Base-by-base conservation (phyloP, 352 stramenopile genomes). In the Globisporangium emineosum region DNA sequence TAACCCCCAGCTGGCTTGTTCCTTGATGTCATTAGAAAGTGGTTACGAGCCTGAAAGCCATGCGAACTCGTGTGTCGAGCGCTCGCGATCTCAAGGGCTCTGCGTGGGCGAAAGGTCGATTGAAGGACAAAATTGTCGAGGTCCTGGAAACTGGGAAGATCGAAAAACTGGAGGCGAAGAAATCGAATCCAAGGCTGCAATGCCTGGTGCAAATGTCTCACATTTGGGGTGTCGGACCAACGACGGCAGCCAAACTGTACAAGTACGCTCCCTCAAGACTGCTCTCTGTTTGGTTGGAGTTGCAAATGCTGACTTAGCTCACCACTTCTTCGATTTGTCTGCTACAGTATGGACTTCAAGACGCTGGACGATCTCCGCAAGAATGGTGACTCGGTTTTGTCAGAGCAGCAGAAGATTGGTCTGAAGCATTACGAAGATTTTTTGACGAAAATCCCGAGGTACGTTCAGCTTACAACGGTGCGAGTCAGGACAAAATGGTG, bases 341-440 rank as follows among this genome's bases (percentile, higher is more conserved):
- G 32, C 23, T 58, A 23, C 45, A 86, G 81, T 5, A 67, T 75
- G 65, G 86, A 81, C 0, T 91, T 79, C 71, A 89, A 89, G 49
- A 81, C 74, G 3, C 70, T 93, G 47, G 72, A 86, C 17, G 73
- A 84, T 27, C 64, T 93, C 5, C 61, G 67, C 9, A 62, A 69
- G 57, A 78, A 79, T 15, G 64, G 71, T 35, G 68, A 77, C 0
- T 55, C 69, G 6, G 68, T 81, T 17, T 60, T 95, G 33, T 88
- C 66, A 13, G 55, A 67, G 0, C 82, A 95, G 56, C 86, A 95
- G 53, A 73, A 85, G 54, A 93, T 93, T 61, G 86, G 86, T 42
- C 71, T 95, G 43, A 90, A 87, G 35, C 79, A 90, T 60, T 95
- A 93, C 27, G 60, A 92, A 53, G 83, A 93, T 56, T 90, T 95